phyloP scores from a whole-genome alignment of 2,329 filamentous ascomycete species.

The Paraconiothyrium brasiliense region DNA sequence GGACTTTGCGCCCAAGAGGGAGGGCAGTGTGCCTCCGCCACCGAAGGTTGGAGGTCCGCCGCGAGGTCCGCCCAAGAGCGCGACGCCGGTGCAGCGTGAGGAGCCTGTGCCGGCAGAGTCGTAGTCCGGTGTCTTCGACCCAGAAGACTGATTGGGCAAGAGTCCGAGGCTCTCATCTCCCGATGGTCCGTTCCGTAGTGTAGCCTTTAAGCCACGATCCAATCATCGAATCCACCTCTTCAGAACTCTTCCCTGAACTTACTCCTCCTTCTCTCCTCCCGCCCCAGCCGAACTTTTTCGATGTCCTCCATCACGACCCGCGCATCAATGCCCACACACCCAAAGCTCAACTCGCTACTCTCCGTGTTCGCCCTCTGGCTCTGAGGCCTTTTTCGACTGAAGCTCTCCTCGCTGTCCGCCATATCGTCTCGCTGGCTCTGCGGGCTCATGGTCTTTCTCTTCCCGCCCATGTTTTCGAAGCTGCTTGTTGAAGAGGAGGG shows the following conservation, averaged over 20 bases:
- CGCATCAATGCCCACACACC: conserved; percentile 8
- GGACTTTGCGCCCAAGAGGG: conserved; percentile 47
- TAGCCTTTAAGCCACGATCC: neutral
- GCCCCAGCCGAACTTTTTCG: conserved; percentile 22
- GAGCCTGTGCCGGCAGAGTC: conserved; percentile 14
- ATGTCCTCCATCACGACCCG: conserved; percentile 2
- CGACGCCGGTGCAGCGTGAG: conserved; percentile 31
- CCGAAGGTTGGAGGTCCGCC: conserved; percentile 49
- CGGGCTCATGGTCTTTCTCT: conserved; percentile 19
- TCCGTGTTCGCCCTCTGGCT: conserved; percentile 24
- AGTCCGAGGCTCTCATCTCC: neutral
- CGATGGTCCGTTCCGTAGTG: neutral
- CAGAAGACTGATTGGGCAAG: neutral
- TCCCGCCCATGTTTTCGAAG: conserved; percentile 39
- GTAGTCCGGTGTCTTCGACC: neutral
- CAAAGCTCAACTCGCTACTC: conserved; percentile 13
- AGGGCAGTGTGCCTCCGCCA: conserved; percentile 46
- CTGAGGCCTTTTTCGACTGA: conserved; percentile 20
- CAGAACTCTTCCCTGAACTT: conserved; percentile 44
- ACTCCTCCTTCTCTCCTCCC: conserved; percentile 37
- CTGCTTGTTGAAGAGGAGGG: conserved; percentile 25
- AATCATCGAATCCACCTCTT: conserved; percentile 1
- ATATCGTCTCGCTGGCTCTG: conserved; percentile 25
- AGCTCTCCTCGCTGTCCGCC: conserved; percentile 9
- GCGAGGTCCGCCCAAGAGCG: conserved; percentile 49